A percentile compares a stretch with the other conserved stretches of the same genome.
Evolutionary conservation across 2,329 filamentous ascomycete genomes (phyloP).

Genomic region (Hypocrella siamensis): DNA sequence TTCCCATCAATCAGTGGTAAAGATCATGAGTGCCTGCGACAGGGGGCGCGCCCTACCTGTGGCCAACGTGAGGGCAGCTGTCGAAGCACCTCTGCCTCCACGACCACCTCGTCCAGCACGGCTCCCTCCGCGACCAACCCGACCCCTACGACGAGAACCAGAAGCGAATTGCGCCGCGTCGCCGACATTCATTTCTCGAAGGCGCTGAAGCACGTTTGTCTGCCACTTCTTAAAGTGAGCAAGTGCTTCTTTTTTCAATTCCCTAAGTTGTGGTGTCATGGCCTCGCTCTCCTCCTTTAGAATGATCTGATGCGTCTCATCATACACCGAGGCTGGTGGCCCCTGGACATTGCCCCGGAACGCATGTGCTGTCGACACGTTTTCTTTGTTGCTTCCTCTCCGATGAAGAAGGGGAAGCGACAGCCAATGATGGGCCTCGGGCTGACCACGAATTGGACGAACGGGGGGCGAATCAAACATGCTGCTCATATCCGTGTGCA

Average conservation of each 20-base stretch:
- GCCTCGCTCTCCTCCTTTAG: conserved; percentile 17
- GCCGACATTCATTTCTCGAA: conserved; percentile 50
- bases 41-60: conserved; percentile 25
- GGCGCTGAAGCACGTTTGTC: conserved; percentile 48
- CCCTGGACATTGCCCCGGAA: conserved; percentile 1
- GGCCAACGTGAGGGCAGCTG: conserved; percentile 13
- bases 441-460: conserved; percentile 14
- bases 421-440: conserved; percentile 19
- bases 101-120: conserved; percentile 14
- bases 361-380: conserved; percentile 3
- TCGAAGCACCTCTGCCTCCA: conserved; percentile 15
- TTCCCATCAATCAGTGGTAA: too few relatives aligned
- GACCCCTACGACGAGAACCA: conserved; percentile 19
- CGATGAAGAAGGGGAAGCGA: conserved; percentile 15
- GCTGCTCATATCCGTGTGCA: conserved; percentile 34
- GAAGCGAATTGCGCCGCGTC: conserved; percentile 14
- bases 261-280: conserved; percentile 33
- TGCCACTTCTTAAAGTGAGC: conserved; percentile 72
- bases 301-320: conserved; percentile 13
- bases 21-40: too few relatives aligned
- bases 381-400: conserved; percentile 9
- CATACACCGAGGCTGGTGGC: conserved; percentile 8
- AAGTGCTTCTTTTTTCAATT: conserved; percentile 55
- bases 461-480: conserved; percentile 33
- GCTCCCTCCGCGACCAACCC: conserved; percentile 6